Percentiles rank a stretch among this genome's conserved stretches.
phyloP scores from a whole-genome alignment of 2,329 filamentous ascomycete genomes.

The Camptophora hylomeconis region DNA sequence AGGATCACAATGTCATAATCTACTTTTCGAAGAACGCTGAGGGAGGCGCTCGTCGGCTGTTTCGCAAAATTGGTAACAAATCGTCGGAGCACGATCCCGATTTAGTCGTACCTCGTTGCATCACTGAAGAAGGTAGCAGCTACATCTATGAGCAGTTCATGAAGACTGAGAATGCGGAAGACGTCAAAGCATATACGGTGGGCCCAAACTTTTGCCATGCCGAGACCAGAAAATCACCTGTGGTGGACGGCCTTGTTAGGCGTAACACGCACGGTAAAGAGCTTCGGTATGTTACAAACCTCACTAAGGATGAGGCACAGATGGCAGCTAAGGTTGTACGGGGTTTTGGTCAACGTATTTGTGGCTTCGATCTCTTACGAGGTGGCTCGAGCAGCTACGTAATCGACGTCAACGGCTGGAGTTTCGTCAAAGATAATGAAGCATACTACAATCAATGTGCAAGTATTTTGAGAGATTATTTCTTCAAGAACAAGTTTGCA shows the following conservation, averaged over 20 bases:
- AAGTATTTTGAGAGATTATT: constrained; percentile 74
- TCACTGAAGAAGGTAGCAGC: constrained; percentile 68
- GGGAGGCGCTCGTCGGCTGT: constrained; percentile 76
- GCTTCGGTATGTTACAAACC: constrained; percentile 80
- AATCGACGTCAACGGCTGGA: constrained; percentile 99
- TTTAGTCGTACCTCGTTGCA: constrained; percentile 62
- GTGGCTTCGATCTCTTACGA: constrained; percentile 85
- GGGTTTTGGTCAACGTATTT: constrained; percentile 87
- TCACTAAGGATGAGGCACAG: constrained; percentile 65
- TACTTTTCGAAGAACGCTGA: constrained; percentile 70
- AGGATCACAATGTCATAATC: constrained; percentile 97
- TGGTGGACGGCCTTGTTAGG: constrained; percentile 89
- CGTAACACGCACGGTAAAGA: constrained; percentile 97
- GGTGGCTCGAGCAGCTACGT: constrained; percentile 86
- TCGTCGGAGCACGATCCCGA: constrained; percentile 85
- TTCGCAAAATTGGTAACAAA: constrained; percentile 97
- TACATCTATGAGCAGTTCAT: constrained; percentile 98
- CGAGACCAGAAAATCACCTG: constrained; percentile 91
- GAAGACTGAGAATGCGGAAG: constrained; percentile 90
- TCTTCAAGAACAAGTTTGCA: constrained; percentile 59
- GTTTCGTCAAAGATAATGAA: constrained; percentile 98
- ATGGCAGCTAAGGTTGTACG: constrained; percentile 84
- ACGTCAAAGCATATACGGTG: constrained; percentile 97
- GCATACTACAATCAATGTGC: constrained; percentile 93
- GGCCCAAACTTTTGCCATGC: constrained; percentile 88